Base-by-base conservation (phyloP, 495 filamentous ascomycete genomes). In the Tetracladium setigerum region DNA sequence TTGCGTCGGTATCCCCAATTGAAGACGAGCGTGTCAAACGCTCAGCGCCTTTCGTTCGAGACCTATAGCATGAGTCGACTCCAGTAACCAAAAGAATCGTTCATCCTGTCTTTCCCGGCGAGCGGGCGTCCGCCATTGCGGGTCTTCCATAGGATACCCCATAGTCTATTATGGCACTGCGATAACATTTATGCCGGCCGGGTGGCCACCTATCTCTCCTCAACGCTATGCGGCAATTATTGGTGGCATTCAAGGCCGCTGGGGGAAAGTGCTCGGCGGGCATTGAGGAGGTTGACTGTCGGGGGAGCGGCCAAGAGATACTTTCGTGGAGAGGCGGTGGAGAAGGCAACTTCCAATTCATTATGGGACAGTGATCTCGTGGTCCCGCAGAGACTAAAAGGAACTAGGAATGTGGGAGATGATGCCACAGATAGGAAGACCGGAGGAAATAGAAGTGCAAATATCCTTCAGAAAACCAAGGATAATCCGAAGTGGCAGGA, bases 81-180 rank as follows among this genome's bases (percentile, higher is more conserved):
- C 33, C 53, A 46, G 41, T 52, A 55, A 49, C 30, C 14, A 16
- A 27, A 32, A 55, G 36, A 50, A 47, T 24, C 47, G 14, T 46
- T 53, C 56, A 59, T 55, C 53, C 57, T 60, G 57, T 56, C 57
- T 60, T 32, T 47, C 54, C 44, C 43, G 47, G 35, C 30, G 31
- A 46, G 41, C 47, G 38, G 40, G 40, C 46, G 43, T 46, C 67
- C 73, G 66, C 71, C 64, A 43, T 65, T 62, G 70, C 74, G 71
- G 70, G 69, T 68, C 59, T 63, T 67, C 60, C 63, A 67, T 62
- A 63, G 67, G 67, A 76, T 76, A 74, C 67, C 64, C 52, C 61
- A 50, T 60, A 69, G 63, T 53, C 49, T 52, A 45, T 41, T 16
- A 77, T 77, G 75, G 66, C 60, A 38, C 44, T 60, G 38, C 69